phyloP scores from a whole-genome alignment of 106 monocot species.

The Acanthochlamys bracteata region DNA sequence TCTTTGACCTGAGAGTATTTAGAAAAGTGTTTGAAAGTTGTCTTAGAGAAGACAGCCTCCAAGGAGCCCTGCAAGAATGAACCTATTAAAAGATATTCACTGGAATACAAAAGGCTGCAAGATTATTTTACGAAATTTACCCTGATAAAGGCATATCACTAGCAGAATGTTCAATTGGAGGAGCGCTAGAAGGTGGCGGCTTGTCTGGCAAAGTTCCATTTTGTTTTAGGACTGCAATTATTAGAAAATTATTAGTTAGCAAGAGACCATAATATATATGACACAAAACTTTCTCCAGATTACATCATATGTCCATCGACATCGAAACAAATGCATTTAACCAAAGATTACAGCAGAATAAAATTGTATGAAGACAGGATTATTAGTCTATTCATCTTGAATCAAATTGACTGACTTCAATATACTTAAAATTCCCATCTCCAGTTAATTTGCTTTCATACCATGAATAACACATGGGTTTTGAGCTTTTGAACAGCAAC shows the following conservation, averaged over 20 bases:
- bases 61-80: constrained; percentile 60
- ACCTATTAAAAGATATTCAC: too few species aligned
- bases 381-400: too few species aligned
- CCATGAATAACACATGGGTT: constrained; percentile 97
- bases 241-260: background rate
- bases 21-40: constrained; percentile 51
- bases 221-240: constrained; percentile 60
- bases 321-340: too few species aligned
- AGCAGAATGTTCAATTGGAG: constrained; percentile 48
- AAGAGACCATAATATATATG: too few species aligned
- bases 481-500: constrained; percentile 89
- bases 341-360: too few species aligned
- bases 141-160: constrained; percentile 37
- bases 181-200: constrained; percentile 30
- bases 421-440: too few species aligned
- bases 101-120: too few species aligned
- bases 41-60: constrained; percentile 61
- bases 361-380: too few species aligned
- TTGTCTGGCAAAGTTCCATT: constrained; percentile 71
- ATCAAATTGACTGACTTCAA: too few species aligned
- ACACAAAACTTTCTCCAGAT: too few species aligned
- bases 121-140: constrained; percentile 21
- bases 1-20: constrained; percentile 48
- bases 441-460: constrained; percentile 20
- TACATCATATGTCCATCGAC: too few species aligned